phyloP scores from a whole-genome alignment of 169 alveolate genomes.

The Babesia sp. region DNA sequence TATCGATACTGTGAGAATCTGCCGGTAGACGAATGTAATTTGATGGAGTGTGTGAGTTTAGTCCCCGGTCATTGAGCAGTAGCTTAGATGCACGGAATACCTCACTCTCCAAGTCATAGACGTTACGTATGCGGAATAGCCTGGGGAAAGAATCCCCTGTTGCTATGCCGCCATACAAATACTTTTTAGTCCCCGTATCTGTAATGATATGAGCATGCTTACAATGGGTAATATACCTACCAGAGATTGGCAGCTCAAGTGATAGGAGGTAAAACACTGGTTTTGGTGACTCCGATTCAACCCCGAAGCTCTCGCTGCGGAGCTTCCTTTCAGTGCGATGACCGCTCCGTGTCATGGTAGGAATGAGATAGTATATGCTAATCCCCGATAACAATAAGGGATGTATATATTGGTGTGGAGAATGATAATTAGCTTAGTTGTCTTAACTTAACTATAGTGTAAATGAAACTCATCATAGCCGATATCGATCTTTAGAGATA shows the following conservation, averaged over 20 bases:
- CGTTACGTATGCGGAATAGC: slow-evolving; percentile 13
- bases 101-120: slow-evolving; percentile 25
- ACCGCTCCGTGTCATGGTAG: too few relatives aligned
- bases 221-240: background rate
- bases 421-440: too few relatives aligned
- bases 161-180: slow-evolving; percentile 24
- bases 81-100: slow-evolving; percentile 5
- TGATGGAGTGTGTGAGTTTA: background rate
- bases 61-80: background rate
- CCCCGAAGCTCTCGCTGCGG: too few relatives aligned
- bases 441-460: too few relatives aligned
- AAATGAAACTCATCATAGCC: too few relatives aligned
- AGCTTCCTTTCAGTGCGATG: too few relatives aligned
- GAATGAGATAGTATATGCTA: too few relatives aligned
- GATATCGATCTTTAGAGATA: background rate
- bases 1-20: background rate
- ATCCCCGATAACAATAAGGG: too few relatives aligned
- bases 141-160: background rate
- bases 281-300: background rate
- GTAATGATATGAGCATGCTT: background rate
- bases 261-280: slow-evolving; percentile 14
- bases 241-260: background rate
- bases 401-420: too few relatives aligned
- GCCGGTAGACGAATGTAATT: background rate
- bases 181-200: slow-evolving; percentile 6